Evolutionary conservation across 2,329 filamentous ascomycete genomes (phyloP), one percentile per base, ranked within the genome.

Genomic region (Rhinocladiella similis): DNA sequence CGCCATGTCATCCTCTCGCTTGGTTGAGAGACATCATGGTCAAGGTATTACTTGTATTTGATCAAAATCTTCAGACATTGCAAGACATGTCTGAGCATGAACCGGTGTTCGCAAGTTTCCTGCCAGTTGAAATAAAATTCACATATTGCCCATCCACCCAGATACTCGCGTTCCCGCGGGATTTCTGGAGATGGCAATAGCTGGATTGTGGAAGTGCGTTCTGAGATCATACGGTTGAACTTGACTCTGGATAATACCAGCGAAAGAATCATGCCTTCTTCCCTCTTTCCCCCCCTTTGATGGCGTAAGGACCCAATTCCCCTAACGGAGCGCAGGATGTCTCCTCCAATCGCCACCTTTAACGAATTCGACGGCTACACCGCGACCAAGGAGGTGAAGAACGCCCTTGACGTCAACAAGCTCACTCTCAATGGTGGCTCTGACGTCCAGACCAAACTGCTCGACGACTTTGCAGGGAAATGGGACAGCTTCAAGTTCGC

Each of bases 241-340:
- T 89, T 93, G 93, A 90, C 93, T 92, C 89, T 90, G 89, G 90
- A 92, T 93, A 93, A 94, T 94, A 90, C 90, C 89, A 91, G 91
- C 91, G 91, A 91, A 94, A 96, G 91, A 88, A 96, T 94, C 91
- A 95, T 96, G 90, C 90, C 78, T 78, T 75, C 76, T 72, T 67
- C 68, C 66, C 63, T 58, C 53, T 65, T 63, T 47, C 27, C 25
- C 16, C 35, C 36, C 2, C 36, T 6, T 27, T 12, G 22, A 25
- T 7, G 4, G 22, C 7, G 22, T 7, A 25, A 33, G 10, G 12
- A 7, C 20, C 43, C 29, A 53, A 50, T 67, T 61, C 66, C n/a
- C 57, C 59, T 61, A 61, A 61, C 59, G 42, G 36, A 42, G 14
- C 68, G 62, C 69, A 63, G 61, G 59, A 95, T 95, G 91, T 86